A percentile compares a stretch with the other conserved stretches of the same genome.
These are phyloP conservation scores for Tuber calosporum DNA, from an alignment of 495 filamentous ascomycete genomes.

Conservation along the genomic window DNA sequence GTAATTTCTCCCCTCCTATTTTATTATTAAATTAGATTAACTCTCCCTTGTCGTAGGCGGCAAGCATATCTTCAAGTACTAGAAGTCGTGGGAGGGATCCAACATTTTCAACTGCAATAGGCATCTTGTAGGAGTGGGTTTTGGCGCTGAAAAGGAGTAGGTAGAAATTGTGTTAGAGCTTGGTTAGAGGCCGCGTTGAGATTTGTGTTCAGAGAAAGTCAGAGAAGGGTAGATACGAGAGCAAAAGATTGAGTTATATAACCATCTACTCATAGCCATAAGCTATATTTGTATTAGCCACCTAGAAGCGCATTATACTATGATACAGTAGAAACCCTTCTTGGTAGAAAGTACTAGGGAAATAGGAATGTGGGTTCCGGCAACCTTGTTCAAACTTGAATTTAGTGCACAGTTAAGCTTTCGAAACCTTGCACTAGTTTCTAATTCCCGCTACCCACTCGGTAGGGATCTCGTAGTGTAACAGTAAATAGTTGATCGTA, in stretches of 20 bases:
- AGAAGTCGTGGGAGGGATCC: slow-evolving; percentile 46
- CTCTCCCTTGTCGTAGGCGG: slow-evolving; percentile 44
- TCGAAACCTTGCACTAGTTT: background rate
- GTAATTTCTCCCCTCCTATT: background rate
- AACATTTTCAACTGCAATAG: slow-evolving; percentile 45
- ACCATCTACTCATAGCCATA: no score
- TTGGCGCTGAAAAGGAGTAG: background rate
- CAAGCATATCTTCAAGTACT: slow-evolving; percentile 44
- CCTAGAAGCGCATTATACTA: no score
- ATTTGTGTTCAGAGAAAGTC: background rate
- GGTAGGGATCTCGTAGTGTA: background rate
- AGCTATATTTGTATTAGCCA: no score
- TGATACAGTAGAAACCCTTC: background rate
- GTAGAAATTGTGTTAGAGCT: background rate
- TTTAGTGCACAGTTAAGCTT: background rate
- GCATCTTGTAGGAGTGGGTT: slow-evolving; percentile 16
- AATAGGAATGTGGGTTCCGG: background rate
- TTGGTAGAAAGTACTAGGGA: background rate
- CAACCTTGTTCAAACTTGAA: background rate
- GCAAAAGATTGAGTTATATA: no score
- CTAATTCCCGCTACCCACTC: background rate
- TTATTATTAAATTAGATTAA: slow-evolving; percentile 9
- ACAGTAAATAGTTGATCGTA: background rate
- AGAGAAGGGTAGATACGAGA: background rate
- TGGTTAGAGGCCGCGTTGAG: no score